Conservation (phyloP, 2,329 filamentous ascomycete species). For the Apiospora pterosperma region DNA sequence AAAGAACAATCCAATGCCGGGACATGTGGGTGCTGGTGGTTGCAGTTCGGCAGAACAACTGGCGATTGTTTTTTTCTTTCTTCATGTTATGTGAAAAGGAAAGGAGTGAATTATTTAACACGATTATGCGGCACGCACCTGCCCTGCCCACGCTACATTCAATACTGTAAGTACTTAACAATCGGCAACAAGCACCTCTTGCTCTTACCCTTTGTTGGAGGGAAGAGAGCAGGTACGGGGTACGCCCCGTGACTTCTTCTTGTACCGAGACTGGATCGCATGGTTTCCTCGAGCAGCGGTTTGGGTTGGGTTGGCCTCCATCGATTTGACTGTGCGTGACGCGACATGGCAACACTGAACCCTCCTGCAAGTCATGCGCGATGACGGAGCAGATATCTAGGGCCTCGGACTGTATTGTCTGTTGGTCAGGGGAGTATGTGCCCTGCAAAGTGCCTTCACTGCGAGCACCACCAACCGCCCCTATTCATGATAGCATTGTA, state of each 20-base stretch:
- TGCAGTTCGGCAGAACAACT: not conserved
- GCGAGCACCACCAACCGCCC: too few species aligned
- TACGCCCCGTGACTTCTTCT: not conserved
- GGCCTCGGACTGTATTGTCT: too few species aligned
- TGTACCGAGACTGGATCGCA: not conserved
- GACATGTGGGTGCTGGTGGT: not conserved
- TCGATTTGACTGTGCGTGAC: not conserved
- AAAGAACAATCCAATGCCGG: not conserved
- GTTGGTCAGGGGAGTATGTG: too few species aligned
- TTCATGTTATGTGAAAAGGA: too few species aligned
- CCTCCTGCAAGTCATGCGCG: not conserved
- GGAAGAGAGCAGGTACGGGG: not conserved
- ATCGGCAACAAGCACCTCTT: not conserved
- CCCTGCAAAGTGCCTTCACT: too few species aligned
- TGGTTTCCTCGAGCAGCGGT: not conserved
- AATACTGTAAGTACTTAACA: not conserved
- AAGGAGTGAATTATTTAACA: not conserved
- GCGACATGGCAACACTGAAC: not conserved
- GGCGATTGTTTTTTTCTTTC: not conserved
- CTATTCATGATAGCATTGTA: too few species aligned
- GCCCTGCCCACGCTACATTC: not conserved
- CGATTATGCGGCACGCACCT: not conserved
- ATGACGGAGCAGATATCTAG: too few species aligned
- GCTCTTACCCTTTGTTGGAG: not conserved
- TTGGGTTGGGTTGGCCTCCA: not conserved